Evolutionary conservation across 108 stramenopile species (phyloP).

Genomic region (Licmophora abbreviata): DNA sequence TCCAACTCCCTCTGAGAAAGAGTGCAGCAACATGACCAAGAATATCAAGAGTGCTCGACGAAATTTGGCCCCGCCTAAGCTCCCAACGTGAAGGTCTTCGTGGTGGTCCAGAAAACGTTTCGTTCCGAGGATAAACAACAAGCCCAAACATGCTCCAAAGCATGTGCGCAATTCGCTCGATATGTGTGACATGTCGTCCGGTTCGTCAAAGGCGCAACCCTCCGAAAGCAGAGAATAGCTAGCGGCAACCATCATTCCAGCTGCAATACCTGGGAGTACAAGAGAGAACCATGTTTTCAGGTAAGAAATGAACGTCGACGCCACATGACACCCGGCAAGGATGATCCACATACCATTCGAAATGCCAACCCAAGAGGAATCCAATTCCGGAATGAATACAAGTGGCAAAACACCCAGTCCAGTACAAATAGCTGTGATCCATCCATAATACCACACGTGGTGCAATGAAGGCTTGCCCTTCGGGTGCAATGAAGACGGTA

Average conservation of each 20-base stretch:
- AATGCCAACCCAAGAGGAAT: constrained; percentile 73
- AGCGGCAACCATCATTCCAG: constrained; percentile 98
- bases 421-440: constrained; percentile 93
- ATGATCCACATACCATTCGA: constrained; percentile 61
- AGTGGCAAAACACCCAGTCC: constrained; percentile 94
- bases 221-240: constrained; percentile 82
- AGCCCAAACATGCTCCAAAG: constrained; percentile 64
- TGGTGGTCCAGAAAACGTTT: constrained; percentile 75
- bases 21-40: constrained; percentile 97
- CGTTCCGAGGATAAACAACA: constrained; percentile 75
- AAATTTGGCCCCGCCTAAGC: constrained; percentile 82
- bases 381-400: constrained; percentile 56
- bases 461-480: constrained; percentile 41
- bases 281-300: constrained; percentile 2
- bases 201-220: constrained; percentile 69
- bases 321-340: not conserved
- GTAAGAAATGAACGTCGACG: not conserved
- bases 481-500: constrained; percentile 47
- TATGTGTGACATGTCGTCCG: constrained; percentile 43
- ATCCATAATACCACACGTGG: constrained; percentile 96
- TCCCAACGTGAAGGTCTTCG: constrained; percentile 86
- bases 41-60: constrained; percentile 88
- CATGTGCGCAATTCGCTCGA: constrained; percentile 40
- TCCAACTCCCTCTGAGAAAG: constrained; percentile 95
- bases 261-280: constrained; percentile 74